Evolutionary conservation across 2,329 filamentous ascomycete species (phyloP).

Genomic region (Nothopassalora personata): DNA sequence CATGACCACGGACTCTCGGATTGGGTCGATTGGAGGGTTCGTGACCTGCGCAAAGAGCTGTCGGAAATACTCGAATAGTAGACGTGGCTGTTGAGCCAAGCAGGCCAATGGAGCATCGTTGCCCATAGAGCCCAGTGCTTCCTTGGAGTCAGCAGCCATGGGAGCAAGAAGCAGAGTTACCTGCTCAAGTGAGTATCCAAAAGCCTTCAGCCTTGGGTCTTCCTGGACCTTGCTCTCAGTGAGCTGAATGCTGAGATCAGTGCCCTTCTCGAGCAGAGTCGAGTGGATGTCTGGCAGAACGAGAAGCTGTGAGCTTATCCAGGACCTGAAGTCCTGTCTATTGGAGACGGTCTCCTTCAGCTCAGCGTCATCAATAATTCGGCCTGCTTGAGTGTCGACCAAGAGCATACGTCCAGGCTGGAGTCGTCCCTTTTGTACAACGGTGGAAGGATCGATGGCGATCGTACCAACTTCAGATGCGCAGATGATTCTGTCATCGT

Average conservation of each 20-base stretch:
- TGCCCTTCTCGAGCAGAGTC: slow-evolving; percentile 52
- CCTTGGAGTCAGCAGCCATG: slow-evolving; percentile 96
- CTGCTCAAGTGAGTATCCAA: slow-evolving; percentile 93
- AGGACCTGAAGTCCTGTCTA: slow-evolving; percentile 79
- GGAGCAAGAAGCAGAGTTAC: slow-evolving; percentile 85
- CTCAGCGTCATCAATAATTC: slow-evolving; percentile 91
- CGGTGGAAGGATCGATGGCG: slow-evolving; percentile 78
- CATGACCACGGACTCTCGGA: slow-evolving; percentile 97
- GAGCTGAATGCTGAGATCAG: slow-evolving; percentile 62
- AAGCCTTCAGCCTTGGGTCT: slow-evolving; percentile 76
- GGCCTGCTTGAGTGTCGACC: slow-evolving; percentile 83
- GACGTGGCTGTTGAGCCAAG: slow-evolving; percentile 78
- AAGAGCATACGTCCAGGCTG: slow-evolving; percentile 95
- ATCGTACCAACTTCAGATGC: slow-evolving; percentile 96
- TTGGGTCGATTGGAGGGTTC: slow-evolving; percentile 95
- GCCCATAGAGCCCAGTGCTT: slow-evolving; percentile 94
- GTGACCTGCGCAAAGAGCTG: slow-evolving; percentile 97
- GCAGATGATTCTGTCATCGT: slow-evolving; percentile 95
- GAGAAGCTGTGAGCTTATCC: slow-evolving; percentile 81
- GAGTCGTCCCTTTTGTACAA: slow-evolving; percentile 87
- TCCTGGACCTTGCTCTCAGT: slow-evolving; percentile 70
- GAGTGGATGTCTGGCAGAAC: slow-evolving; percentile 71
- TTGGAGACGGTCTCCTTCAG: slow-evolving; percentile 83
- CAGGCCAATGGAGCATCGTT: slow-evolving; percentile 93
- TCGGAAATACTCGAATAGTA: slow-evolving; percentile 94